Evolutionary conservation across 2,329 filamentous ascomycete species (phyloP).

Genomic region (Trichophyton simii): DNA sequence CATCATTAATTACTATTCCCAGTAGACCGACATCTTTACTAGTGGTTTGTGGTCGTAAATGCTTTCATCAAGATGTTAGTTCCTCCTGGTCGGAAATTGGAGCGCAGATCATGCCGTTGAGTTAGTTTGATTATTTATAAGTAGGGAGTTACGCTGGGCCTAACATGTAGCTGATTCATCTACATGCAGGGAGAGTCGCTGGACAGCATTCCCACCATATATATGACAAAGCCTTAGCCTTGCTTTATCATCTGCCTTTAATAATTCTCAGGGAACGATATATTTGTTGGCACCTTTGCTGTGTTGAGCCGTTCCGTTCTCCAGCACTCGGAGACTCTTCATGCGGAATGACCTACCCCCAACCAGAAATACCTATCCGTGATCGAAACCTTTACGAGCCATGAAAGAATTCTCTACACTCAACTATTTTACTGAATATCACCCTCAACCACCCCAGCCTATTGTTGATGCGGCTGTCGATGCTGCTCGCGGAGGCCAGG

Average conservation of each 20-base stretch:
- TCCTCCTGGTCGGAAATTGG: not conserved
- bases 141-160: not conserved
- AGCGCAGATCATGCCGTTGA: not conserved
- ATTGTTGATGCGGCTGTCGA: not conserved
- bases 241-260: not conserved
- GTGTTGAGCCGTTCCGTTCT: not conserved
- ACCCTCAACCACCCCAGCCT: not conserved
- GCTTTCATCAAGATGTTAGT: not conserved
- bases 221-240: not conserved
- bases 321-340: not conserved
- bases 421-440: not conserved
- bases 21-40: not conserved
- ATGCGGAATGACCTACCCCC: not conserved
- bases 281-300: not conserved
- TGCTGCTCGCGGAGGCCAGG: not conserved
- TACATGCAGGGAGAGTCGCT: not conserved
- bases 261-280: not conserved
- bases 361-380: not conserved
- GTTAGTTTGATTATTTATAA: not conserved
- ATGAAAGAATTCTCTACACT: not conserved
- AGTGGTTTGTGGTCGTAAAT: not conserved
- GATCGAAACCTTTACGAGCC: not conserved
- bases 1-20: not conserved
- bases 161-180: not conserved
- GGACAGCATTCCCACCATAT: not conserved